A percentile compares a stretch with the other conserved stretches of the same genome.
Conservation (phyloP, 352 stramenopile species). For the Globisporangium cederbergense region DNA sequence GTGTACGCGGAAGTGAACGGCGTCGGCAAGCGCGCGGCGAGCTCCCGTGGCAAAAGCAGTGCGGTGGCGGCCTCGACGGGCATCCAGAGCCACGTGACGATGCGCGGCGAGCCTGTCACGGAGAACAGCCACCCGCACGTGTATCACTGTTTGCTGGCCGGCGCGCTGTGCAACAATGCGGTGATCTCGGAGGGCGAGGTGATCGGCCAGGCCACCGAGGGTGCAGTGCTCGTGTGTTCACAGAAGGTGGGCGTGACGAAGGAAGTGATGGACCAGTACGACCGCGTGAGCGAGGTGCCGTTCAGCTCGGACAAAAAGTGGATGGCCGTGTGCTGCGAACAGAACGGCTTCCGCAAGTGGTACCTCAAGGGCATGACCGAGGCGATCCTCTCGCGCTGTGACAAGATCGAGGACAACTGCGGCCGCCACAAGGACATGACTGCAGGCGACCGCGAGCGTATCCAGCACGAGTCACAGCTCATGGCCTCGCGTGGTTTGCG, state of each 20-base stretch:
- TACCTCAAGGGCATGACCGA: slow-evolving; percentile 85
- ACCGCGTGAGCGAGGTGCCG: slow-evolving; percentile 87
- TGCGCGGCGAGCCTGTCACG: slow-evolving; percentile 60
- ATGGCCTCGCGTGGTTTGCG: slow-evolving; percentile 81
- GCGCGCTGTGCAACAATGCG: slow-evolving; percentile 80
- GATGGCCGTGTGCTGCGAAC: slow-evolving; percentile 92
- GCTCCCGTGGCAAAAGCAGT: background rate
- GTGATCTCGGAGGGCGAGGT: slow-evolving; percentile 58
- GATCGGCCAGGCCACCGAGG: slow-evolving; percentile 79
- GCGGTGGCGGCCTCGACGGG: slow-evolving; percentile 9
- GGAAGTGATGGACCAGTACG: slow-evolving; percentile 42
- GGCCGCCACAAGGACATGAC: slow-evolving; percentile 66
- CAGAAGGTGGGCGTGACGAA: slow-evolving; percentile 60
- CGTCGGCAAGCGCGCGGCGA: slow-evolving; percentile 32
- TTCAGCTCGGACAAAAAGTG: slow-evolving; percentile 96
- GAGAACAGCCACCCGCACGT: slow-evolving; percentile 63
- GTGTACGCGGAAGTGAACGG: slow-evolving; percentile 64
- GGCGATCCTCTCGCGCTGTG: slow-evolving; percentile 66
- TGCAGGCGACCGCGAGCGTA: slow-evolving; percentile 53
- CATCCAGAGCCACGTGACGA: slow-evolving; percentile 33
- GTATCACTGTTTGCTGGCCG: slow-evolving; percentile 69
- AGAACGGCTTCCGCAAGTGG: slow-evolving; percentile 53
- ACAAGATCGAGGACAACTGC: slow-evolving; percentile 73
- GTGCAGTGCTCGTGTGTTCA: slow-evolving; percentile 63
- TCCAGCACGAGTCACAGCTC: slow-evolving; percentile 51